These are phyloP conservation scores for Gastrolobium bilobum DNA, from an alignment of 306 rosid species.

Conservation along the genomic window DNA sequence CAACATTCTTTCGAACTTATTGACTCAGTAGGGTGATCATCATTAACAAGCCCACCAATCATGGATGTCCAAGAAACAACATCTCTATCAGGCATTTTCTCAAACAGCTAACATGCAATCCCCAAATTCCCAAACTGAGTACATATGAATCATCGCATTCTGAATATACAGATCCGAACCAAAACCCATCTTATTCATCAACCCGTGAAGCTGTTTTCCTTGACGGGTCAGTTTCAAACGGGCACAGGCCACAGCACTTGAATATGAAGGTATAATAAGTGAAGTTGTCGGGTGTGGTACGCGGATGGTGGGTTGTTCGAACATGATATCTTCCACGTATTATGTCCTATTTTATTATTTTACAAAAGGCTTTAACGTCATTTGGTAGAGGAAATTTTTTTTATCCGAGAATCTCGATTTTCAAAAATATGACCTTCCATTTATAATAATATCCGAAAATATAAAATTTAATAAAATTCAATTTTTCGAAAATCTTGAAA, in stretches of 20 bases:
- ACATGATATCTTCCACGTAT: constrained; percentile 14
- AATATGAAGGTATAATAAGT: constrained; percentile 60
- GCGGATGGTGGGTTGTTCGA: constrained; percentile 10
- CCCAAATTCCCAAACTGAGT: constrained; percentile 48
- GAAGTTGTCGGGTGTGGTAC: constrained; percentile 58
- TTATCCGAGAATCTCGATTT: too few relatives aligned
- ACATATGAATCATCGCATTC: constrained; percentile 55
- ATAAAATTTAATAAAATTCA: too few relatives aligned
- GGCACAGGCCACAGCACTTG: constrained; percentile 63
- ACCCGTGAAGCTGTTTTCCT: constrained; percentile 61
- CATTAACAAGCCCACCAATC: constrained; percentile 56
- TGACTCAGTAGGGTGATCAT: constrained; percentile 52
- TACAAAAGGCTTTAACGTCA: too few relatives aligned
- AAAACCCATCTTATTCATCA: constrained; percentile 49
- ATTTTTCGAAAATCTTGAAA: too few relatives aligned
- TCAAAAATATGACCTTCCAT: too few relatives aligned
- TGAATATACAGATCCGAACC: constrained; percentile 52
- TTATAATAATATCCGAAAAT: too few relatives aligned
- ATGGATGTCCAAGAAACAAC: constrained; percentile 69
- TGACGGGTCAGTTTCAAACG: constrained; percentile 50
- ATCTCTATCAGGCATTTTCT: constrained; percentile 59
- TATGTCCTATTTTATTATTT: too few relatives aligned
- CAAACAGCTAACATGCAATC: constrained; percentile 61
- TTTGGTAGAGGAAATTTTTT: too few relatives aligned
- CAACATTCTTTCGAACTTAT: constrained; percentile 57